Base-by-base conservation (phyloP, 805 yeast species). In the Starmerella sp. region DNA sequence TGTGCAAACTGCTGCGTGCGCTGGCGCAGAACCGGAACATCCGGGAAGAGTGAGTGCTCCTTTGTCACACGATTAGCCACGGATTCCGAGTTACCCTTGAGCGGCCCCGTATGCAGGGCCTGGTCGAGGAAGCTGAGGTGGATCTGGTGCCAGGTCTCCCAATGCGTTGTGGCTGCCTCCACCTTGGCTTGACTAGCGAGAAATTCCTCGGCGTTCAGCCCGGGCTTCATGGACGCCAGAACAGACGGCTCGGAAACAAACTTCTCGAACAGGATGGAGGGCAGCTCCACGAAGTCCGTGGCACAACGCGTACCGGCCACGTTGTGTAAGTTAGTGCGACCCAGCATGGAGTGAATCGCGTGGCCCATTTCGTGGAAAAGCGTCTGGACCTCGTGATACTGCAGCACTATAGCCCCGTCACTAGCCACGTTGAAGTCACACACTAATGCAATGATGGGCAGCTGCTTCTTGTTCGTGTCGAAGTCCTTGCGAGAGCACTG, bases 311-410 rank as follows among this genome's bases (percentile, higher is more conserved):
- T 93, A 3, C 98, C 98, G 36, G 95, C 83, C 8, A 91, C 84
- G 67, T 89, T 93, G 67, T 93, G 98, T 52, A 91, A 71, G 44
- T 83, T 76, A 0, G 98, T 93, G 58, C 91, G 77, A 0, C 97
- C 98, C 22, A 93, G 71, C 96, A 93, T 91, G 3, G 97, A 87
- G 68, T 93, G 98, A 80, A 93, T 85, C 0, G 97, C 97, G 69
- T 93, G 98, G 0, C 98, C 98, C 96, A 93, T 89, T 70, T 93
- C 98, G 69, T 93, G 98, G 72, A 93, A 93, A 17, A 93, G 72
- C 0, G 98, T 93, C 63, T 91, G 96, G 22, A 91, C 89, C 64
- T 93, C 97, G 55, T 76, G 78, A 55, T 86, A 74, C 11, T 83
- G 54, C 41, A 91, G 69, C 17, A 86, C 71, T 5, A 54, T 50